These are phyloP conservation scores for Penicillium sp. DNA, from an alignment of 2,329 filamentous ascomycete genomes.

Conservation along the genomic window DNA sequence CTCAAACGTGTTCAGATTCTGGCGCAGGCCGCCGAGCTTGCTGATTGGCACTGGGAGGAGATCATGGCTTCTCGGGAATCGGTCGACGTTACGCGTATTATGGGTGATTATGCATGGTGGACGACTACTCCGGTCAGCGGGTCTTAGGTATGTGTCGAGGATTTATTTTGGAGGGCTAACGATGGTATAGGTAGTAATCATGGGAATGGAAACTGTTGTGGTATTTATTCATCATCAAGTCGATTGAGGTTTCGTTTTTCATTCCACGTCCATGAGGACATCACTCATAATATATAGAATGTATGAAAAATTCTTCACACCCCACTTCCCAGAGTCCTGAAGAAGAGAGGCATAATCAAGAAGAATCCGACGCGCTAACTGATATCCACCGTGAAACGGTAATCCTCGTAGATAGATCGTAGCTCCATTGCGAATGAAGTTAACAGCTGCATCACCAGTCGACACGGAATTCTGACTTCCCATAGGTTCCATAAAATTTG, in stretches of 20 bases:
- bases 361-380: constrained; percentile 52
- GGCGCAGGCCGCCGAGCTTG: too few species aligned
- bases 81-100: too few species aligned
- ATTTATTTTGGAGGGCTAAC: too few species aligned
- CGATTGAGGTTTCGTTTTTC: constrained; percentile 3
- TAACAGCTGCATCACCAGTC: constrained; percentile 35
- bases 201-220: too few species aligned
- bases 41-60: too few species aligned
- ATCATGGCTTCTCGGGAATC: too few species aligned
- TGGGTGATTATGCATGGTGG: too few species aligned
- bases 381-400: constrained; percentile 50
- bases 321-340: constrained; percentile 55
- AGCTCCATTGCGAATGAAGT: constrained; percentile 52
- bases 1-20: too few species aligned
- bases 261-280: constrained; percentile 40
- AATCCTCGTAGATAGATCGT: constrained; percentile 50
- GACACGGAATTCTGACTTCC: constrained; percentile 29
- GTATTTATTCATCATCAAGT: too few species aligned
- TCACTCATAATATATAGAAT: constrained; percentile 58
- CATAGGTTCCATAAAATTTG: constrained; percentile 38
- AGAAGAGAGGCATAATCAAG: constrained; percentile 54
- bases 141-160: too few species aligned
- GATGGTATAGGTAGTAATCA: too few species aligned
- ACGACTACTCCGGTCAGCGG: too few species aligned
- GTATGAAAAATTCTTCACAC: constrained; percentile 51